phyloP scores from a whole-genome alignment of 495 filamentous ascomycete genomes.

The Ascodesmis nigricans region DNA sequence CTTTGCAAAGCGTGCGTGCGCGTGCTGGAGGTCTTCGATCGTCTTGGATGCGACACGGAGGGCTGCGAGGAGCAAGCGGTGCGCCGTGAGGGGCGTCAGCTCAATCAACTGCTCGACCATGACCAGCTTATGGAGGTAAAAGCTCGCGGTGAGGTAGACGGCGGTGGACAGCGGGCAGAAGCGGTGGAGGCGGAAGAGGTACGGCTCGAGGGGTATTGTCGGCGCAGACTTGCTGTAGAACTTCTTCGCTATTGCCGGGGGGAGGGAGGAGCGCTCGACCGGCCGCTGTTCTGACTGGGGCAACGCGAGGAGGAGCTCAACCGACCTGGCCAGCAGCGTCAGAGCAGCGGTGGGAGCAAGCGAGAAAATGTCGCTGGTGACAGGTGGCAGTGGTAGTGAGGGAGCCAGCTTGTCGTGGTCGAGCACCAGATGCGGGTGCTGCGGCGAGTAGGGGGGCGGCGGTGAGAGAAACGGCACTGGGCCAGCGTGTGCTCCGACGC shows the following conservation, averaged over 20 bases:
- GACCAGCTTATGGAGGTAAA: conserved; percentile 69
- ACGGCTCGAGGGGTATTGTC: conserved; percentile 58
- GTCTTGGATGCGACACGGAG: conserved; percentile 81
- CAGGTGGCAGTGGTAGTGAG: conserved; percentile 1
- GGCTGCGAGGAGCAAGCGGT: conserved; percentile 66
- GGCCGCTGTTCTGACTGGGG: too few relatives aligned
- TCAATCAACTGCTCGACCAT: conserved; percentile 49
- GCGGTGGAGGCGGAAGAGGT: conserved; percentile 60
- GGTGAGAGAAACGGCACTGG: conserved; percentile 14
- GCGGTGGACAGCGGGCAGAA: conserved; percentile 93
- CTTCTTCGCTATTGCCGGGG: conserved; percentile 65
- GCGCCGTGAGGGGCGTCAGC: conserved; percentile 62
- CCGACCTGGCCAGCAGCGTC: conserved; percentile 45
- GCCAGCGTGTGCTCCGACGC: conserved; percentile 3
- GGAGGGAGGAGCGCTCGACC: too few relatives aligned
- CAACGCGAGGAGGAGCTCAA: conserved; percentile 55
- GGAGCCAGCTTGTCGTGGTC: conserved; percentile 20
- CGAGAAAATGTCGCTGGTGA: conserved; percentile 38
- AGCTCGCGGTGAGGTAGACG: conserved; percentile 76
- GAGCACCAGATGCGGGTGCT: conserved; percentile 19
- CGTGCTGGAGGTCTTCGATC: conserved; percentile 68
- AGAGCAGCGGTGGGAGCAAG: conserved; percentile 55
- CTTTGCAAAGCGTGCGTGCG: conserved; percentile 59
- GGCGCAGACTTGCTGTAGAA: conserved; percentile 81
- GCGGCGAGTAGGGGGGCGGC: conserved; percentile 17